Evolutionary conservation across 2,329 filamentous ascomycete species (phyloP), one percentile per base, ranked within the genome.

Genomic region (Colletotrichum sidae): DNA sequence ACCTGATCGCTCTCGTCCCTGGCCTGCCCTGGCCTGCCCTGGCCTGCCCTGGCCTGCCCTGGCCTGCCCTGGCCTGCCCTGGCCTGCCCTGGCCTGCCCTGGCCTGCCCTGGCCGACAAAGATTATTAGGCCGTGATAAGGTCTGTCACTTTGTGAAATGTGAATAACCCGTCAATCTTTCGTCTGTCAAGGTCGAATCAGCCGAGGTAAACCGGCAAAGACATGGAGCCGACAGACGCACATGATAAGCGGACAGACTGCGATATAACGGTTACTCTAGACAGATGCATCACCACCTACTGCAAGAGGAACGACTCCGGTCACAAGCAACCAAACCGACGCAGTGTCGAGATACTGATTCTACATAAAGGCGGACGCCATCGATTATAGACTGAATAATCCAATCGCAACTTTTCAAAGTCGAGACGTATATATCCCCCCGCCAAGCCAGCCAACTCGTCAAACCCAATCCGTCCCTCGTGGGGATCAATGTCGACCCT

Each of bases 341-440:
- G 39, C 11, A 60, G 25, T 54, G 49, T 51, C 42, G 25, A 49
- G 25, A 62, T 38, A 65, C 62, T 65, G 62, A 56, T 65, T 65
- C 62, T 65, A 56, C 62, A 60, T 55, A 56, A 37, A 17, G 25
- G 39, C 52, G 39, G 7, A 37, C 17, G 50, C 56, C 50, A 15
- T 50, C 35, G 35, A 56, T 65, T 62, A 55, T 54, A 51, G 57
- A 62, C 45, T 25, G 38, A 42, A 56, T 46, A 4, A 13, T 41
- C 34, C 52, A 57, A 44, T 50, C 46, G 46, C 62, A 62, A 62
- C 51, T 47, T 65, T 62, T 56, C 12, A 25, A 47, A 56, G 52
- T 41, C 52, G 52, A 49, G 46, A 42, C 54, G 46, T 62, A 37
- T 60, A 50, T 55, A 60, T 60, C 50, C 55, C 34, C 51, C 53